Base-by-base conservation (phyloP, 371 early-diverging fungal species). In the Smittium mucronatum region DNA sequence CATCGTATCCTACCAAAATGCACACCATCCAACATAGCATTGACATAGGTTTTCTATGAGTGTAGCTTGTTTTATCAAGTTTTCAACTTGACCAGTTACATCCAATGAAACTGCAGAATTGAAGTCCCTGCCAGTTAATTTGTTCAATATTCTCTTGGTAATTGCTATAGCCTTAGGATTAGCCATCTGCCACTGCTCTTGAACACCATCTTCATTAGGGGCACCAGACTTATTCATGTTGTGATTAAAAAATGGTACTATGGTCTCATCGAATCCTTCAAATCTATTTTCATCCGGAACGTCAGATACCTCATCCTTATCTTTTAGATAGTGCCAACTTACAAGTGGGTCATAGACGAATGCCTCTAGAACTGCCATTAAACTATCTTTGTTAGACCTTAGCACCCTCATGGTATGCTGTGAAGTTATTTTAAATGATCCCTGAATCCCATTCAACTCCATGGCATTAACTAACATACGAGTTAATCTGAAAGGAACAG, bases 331-430 rank as follows among this genome's bases (percentile, higher is more conserved):
- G 47, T 92, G 85, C 97, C 96, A 95, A 71, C 94, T 95, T 78
- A 98, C 94, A 69, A 98, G 79, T 2, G 98, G 98, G 74, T 98
- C 98, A 76, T 95, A 93, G 2, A 98, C 95, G 78, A 98, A 98
- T 15, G 98, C 97, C 75, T 98, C 97, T 58, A 98, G 78, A 1
- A 98, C 96, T 59, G 98, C 98, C 97, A 98, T 96, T 75, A 98
- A 79, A 77, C 90, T 90, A 72, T 98, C 98, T 73, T 94, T 94
- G 81, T 96, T 96, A 35, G 90, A 92, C 0, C 98, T 87, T 67
- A 98, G 75, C 0, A 98, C 96, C 34, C 93, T 86, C 95, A 98
- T 95, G 0, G 95, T 95, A 74, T 94, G 88, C 78, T 97, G 93
- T 77, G 94, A 93, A 0, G 97, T 95, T 21, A 89, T 92, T 70